Percentiles rank a stretch among this genome's conserved stretches.
These are phyloP conservation scores for Cunninghamia lanceolata DNA, from an alignment of 75 land plant genomes.

Conservation along the genomic window DNA sequence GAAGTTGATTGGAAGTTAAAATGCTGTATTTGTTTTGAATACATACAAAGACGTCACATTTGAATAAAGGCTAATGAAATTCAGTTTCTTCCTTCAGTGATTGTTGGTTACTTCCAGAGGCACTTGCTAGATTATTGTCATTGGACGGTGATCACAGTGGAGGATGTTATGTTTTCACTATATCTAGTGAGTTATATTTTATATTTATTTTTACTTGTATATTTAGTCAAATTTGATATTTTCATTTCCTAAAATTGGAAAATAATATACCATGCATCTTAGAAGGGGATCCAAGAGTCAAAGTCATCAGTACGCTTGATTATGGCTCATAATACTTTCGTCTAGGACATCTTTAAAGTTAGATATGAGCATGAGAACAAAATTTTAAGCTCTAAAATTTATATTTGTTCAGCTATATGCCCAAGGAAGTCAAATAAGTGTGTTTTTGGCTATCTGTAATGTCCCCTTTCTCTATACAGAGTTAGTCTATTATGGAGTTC, in stretches of 20 bases:
- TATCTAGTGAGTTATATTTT: slow-evolving; percentile 36
- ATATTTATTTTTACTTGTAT: background rate
- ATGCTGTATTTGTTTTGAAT: background rate
- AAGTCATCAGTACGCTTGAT: background rate
- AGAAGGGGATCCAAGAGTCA: background rate
- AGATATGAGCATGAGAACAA: too few relatives aligned
- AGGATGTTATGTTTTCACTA: slow-evolving; percentile 26
- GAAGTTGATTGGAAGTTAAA: background rate
- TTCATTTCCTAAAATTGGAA: background rate
- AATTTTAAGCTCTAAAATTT: too few relatives aligned
- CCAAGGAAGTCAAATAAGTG: background rate
- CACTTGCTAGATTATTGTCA: slow-evolving; percentile 42
- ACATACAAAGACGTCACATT: background rate
- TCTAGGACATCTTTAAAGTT: too few relatives aligned
- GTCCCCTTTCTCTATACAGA: too few relatives aligned
- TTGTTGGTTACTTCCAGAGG: slow-evolving; percentile 51
- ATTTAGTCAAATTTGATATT: background rate
- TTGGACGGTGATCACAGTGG: slow-evolving; percentile 44
- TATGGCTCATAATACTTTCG: background rate
- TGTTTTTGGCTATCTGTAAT: background rate
- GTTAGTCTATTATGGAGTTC: too few relatives aligned
- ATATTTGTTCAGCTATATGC: background rate
- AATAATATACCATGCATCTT: background rate
- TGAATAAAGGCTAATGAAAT: background rate
- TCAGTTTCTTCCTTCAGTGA: slow-evolving; percentile 22